Evolutionary conservation across 2,329 filamentous ascomycete species (phyloP).

Genomic region (Venturia nashicola): DNA sequence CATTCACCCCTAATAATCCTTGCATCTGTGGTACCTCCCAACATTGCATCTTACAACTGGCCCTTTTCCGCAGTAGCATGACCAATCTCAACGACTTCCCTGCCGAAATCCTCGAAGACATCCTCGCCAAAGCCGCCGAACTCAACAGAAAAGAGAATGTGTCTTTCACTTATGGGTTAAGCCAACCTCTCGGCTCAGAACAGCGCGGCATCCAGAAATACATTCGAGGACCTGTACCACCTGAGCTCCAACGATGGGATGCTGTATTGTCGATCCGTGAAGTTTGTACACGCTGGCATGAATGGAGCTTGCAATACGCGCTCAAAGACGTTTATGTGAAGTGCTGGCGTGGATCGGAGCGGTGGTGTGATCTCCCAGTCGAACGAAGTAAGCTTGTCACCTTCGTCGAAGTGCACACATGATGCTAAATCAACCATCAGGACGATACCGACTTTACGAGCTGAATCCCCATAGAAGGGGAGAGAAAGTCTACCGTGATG

Average conservation of each 20-base stretch:
- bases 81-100: constrained; percentile 36
- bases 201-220: constrained; percentile 34
- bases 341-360: constrained; percentile 39
- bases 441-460: constrained; percentile 35
- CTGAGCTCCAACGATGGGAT: constrained; percentile 40
- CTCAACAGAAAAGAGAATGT: constrained; percentile 35
- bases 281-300: constrained; percentile 39
- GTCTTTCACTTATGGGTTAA: constrained; percentile 40
- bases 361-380: constrained; percentile 37
- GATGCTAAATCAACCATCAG: constrained; percentile 12
- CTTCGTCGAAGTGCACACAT: background rate
- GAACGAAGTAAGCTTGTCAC: constrained; percentile 18
- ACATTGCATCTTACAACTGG: background rate
- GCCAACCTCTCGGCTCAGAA: constrained; percentile 35
- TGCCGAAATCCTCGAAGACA: constrained; percentile 38
- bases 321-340: constrained; percentile 39
- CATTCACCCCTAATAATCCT: background rate
- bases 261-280: constrained; percentile 35
- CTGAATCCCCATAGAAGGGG: constrained; percentile 33
- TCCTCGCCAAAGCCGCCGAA: constrained; percentile 36
- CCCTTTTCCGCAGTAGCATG: constrained; percentile 17
- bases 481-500: constrained; percentile 39
- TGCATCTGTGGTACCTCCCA: background rate
- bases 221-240: constrained; percentile 37
- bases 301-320: constrained; percentile 40